These are phyloP conservation scores for Pythium plurisporium DNA, from an alignment of 352 stramenopile genomes.

Conservation along the genomic window DNA sequence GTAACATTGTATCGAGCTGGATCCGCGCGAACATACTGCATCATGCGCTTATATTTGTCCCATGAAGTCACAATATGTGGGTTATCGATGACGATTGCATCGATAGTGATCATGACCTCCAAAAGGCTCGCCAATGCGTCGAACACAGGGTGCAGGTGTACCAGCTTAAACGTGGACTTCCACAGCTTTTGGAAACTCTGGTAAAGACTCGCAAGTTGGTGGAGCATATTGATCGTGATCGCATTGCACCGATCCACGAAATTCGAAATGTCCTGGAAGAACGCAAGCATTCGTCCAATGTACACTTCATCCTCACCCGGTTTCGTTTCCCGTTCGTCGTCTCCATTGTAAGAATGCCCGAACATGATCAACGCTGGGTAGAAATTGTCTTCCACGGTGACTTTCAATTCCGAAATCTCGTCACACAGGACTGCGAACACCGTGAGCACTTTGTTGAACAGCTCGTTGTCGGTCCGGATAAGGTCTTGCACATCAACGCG, in stretches of 20 bases:
- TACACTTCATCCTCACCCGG: conserved; percentile 75
- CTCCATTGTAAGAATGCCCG: conserved; percentile 63
- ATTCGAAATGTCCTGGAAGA: conserved; percentile 89
- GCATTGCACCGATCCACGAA: conserved; percentile 87
- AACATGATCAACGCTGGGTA: conserved; percentile 89
- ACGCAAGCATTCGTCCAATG: conserved; percentile 84
- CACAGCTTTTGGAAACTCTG: conserved; percentile 86
- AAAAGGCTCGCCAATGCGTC: conserved; percentile 72
- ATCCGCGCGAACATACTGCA: conserved; percentile 86
- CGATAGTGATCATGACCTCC: conserved; percentile 86
- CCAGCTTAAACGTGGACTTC: conserved; percentile 86
- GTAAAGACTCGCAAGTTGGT: conserved; percentile 85
- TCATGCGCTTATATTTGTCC: conserved; percentile 91
- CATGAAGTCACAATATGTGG: conserved; percentile 80
- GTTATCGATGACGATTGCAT: conserved; percentile 87
- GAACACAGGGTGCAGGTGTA: conserved; percentile 80
- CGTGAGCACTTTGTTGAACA: conserved; percentile 88
- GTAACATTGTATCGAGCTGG: conserved; percentile 78
- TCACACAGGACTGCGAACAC: conserved; percentile 88
- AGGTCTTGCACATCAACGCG: conserved; percentile 85
- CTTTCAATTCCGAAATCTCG: conserved; percentile 87
- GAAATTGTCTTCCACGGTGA: conserved; percentile 88
- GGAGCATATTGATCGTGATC: conserved; percentile 89
- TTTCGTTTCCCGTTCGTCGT: conserved; percentile 59
- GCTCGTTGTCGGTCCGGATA: conserved; percentile 87